Evolutionary conservation across 306 rosid species (phyloP).

Genomic region (Sphenostylis stenocarpa): DNA sequence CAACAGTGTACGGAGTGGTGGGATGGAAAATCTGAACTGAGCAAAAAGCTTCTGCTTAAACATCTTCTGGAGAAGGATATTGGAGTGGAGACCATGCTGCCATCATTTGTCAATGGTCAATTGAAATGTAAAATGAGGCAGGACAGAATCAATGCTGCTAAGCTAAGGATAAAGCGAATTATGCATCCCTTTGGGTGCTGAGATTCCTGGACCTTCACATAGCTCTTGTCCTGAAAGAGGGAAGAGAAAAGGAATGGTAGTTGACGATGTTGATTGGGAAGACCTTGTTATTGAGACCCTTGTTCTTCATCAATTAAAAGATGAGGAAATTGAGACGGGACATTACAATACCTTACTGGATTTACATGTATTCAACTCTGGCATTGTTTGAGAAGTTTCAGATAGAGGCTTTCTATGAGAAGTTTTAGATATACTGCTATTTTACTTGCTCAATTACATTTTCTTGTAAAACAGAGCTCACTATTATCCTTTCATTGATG

Average conservation of each 20-base stretch:
- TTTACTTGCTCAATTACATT: not conserved
- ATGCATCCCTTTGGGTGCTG: not conserved
- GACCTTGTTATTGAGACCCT: constrained; percentile 77
- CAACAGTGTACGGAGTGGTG: constrained; percentile 11
- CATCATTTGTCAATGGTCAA: not conserved
- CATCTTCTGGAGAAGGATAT: not conserved
- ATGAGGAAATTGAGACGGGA: constrained; percentile 80
- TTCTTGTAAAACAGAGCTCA: too few species aligned
- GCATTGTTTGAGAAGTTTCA: constrained; percentile 20
- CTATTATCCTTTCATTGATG: too few species aligned
- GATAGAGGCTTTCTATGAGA: constrained; percentile 20
- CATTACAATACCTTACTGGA: constrained; percentile 63
- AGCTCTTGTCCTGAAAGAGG: constrained; percentile 26
- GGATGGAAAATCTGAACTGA: not conserved
- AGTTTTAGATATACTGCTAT: not conserved
- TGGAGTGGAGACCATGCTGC: not conserved
- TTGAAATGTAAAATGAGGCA: constrained; percentile 4
- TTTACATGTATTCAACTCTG: constrained; percentile 60
- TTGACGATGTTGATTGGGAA: constrained; percentile 64
- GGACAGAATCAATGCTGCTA: not conserved
- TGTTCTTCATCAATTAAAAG: constrained; percentile 64
- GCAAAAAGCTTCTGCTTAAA: not conserved
- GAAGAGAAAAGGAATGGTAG: constrained; percentile 50
- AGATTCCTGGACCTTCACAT: not conserved
- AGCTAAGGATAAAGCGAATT: not conserved